Conservation (phyloP, 2,329 filamentous ascomycete genomes). For the Arthrobotrys conoides region DNA sequence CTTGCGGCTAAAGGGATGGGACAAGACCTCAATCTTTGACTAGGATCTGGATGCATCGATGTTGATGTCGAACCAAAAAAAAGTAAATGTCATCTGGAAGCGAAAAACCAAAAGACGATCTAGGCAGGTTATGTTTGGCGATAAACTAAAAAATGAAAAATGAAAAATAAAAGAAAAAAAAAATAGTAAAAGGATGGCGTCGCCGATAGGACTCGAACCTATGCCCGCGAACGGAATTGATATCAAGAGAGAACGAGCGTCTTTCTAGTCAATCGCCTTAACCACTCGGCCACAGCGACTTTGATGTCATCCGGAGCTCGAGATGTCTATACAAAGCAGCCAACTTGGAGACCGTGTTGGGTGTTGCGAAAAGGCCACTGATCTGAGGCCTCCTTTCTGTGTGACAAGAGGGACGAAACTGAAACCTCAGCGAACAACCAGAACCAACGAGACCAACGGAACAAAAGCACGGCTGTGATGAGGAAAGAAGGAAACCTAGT, state of each 20-base stretch:
- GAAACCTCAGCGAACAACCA: conserved; percentile 9
- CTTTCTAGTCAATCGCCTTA: conserved; percentile 56
- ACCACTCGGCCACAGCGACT: conserved; percentile 55
- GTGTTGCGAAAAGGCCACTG: not conserved
- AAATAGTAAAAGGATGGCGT: conserved; percentile 35
- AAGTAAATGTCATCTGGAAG: conserved; percentile 6
- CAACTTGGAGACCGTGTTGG: not conserved
- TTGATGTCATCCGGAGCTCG: not conserved
- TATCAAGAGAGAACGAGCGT: conserved; percentile 24
- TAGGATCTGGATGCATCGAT: conserved; percentile 17
- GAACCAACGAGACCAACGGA: not conserved
- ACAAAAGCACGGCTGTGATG: not conserved
- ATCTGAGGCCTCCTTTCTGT: conserved; percentile 28
- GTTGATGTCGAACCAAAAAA: conserved; percentile 10
- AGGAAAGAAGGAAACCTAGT: not conserved
- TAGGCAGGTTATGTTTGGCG: not conserved
- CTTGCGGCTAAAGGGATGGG: conserved; percentile 43
- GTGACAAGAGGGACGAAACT: conserved; percentile 15
- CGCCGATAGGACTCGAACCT: conserved; percentile 53
- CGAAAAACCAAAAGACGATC: conserved; percentile 15
- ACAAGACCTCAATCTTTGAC: conserved; percentile 25
- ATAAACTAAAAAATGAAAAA: not conserved
- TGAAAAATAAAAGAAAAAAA: no score
- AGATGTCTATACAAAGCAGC: conserved; percentile 16
- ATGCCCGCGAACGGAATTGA: conserved; percentile 51